Base-by-base conservation (phyloP, 2,329 filamentous ascomycete genomes). In the Hypocreales sp. region DNA sequence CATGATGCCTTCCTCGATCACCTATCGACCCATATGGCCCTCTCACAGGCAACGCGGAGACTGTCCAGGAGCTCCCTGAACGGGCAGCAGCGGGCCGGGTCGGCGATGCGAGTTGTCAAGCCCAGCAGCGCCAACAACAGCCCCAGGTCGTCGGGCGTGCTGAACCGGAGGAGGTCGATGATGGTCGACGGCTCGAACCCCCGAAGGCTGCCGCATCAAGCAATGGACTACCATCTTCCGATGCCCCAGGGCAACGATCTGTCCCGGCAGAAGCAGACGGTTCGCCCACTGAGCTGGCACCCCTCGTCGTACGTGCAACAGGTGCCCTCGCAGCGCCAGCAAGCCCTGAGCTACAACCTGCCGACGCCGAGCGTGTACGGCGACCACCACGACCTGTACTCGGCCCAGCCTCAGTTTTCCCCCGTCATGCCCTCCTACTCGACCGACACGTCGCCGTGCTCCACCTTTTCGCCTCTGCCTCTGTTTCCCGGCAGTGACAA, bases 81-180 rank as follows among this genome's bases (percentile, higher is more conserved):
- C 36, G 57, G 61, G 36, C 62, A 61, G 46, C 63, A 62, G 46
- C 62, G 58, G 41, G 51, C 48, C 26, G 57, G 53, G 38, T 55
- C 52, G 33, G 53, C 56, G 31, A 72, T 69, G 65, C 63, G 74
- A 33, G 58, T 81, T 21, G 53, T 53, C 30, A 81, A 81, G 49
- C 71, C 74, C 10, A 66, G 56, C 37, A 79, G 74, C 48, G 65
- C 73, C 36, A 79, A 61, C 56, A 79, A 69, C 51, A 81, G 77
- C 47, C 77, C 76, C 10, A 62, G 71, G 39, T 58, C 60, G 5
- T 55, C 60, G n/a, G 44, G 51, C 12, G 47, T 56, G 37, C 52
- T 61, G 38, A 52, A 55, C 31, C 56, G 68, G 38, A 60, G 72
- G 44, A 68, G 64, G 45, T 72, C 68, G 2, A 46, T 70, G 33